Percentiles rank a stretch among this genome's conserved stretches.
phyloP scores from a whole-genome alignment of 1,284 basidiomycete genomes.

The Sporisorium graminicola region DNA sequence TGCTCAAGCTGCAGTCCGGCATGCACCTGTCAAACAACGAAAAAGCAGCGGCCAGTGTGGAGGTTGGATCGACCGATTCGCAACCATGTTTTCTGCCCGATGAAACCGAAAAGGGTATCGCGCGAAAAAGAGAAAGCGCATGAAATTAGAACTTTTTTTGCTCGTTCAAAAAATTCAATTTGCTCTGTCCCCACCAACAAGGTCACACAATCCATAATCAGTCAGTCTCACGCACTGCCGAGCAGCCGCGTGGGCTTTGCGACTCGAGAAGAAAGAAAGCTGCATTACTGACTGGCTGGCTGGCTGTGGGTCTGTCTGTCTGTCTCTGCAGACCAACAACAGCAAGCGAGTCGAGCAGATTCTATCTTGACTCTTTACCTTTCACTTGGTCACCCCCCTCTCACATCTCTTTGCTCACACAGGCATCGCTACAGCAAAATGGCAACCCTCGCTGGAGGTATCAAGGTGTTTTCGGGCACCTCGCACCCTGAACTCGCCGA shows the following conservation, averaged over 20 bases:
- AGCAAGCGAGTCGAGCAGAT: neutral
- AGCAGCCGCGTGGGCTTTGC: neutral
- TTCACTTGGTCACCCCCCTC: conserved; percentile 27
- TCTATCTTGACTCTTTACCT: conserved; percentile 24
- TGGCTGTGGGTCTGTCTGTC: neutral
- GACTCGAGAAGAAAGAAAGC: neutral
- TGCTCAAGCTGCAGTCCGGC: neutral
- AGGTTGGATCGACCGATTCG: conserved; percentile 26
- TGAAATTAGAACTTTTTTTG: conserved; percentile 26
- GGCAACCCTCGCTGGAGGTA: conserved; percentile 31
- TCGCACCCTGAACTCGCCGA: conserved; percentile 92
- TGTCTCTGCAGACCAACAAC: no score
- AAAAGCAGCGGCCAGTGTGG: conserved; percentile 12
- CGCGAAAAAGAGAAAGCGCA: neutral
- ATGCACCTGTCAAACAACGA: conserved; percentile 32
- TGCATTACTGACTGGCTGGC: no score
- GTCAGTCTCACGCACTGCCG: neutral
- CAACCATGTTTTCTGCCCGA: neutral
- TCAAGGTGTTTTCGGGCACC: conserved; percentile 63
- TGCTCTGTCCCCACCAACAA: neutral
- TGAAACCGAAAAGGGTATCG: neutral
- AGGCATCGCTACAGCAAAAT: conserved; percentile 12
- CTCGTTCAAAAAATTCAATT: neutral
- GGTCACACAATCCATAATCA: no score
- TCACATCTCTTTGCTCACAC: no score